A percentile compares a stretch with the other conserved stretches of the same genome.
Evolutionary conservation across 345 rosid species (phyloP).

Genomic region (Kandelia obovata): DNA sequence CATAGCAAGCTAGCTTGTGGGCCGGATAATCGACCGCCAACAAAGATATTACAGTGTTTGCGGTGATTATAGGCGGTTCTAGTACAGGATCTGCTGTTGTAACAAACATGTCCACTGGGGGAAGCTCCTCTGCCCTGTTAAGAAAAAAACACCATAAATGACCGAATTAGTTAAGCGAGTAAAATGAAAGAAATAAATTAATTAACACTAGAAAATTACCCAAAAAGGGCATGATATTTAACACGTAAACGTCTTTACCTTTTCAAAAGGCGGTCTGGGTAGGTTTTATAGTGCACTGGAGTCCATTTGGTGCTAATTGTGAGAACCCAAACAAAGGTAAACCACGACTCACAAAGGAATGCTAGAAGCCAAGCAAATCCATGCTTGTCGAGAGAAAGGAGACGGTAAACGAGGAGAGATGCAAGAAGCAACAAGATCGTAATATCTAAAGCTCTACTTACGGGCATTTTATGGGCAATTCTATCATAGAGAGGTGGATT

Average conservation of each 20-base stretch:
- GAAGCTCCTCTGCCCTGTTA: slow-evolving; percentile 42
- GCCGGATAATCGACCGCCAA: slow-evolving; percentile 59
- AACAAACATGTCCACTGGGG: slow-evolving; percentile 56
- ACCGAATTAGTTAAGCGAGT: background rate
- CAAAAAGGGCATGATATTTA: background rate
- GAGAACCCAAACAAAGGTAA: slow-evolving; percentile 52
- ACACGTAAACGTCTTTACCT: slow-evolving; percentile 17
- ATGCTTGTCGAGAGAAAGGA: slow-evolving; percentile 24
- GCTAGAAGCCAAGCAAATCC: slow-evolving; percentile 58
- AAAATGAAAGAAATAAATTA: background rate
- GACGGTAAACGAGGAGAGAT: slow-evolving; percentile 40
- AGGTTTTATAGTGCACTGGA: slow-evolving; percentile 40
- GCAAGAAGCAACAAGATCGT: slow-evolving; percentile 29
- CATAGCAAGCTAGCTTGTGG: slow-evolving; percentile 48
- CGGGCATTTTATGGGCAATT: slow-evolving; percentile 18
- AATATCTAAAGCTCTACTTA: slow-evolving; percentile 34
- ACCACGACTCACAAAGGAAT: slow-evolving; percentile 55
- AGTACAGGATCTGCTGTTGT: slow-evolving; percentile 48
- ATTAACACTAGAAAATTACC: background rate
- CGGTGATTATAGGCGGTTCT: slow-evolving; percentile 46
- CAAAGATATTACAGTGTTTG: slow-evolving; percentile 50
- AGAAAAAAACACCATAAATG: too few relatives aligned
- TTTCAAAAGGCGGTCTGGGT: slow-evolving; percentile 41
- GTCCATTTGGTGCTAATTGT: slow-evolving; percentile 49
- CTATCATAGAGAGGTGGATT: slow-evolving; percentile 32